Base-by-base conservation (phyloP, 768 basidiomycete genomes). In the Phlebiopsis flavidoalba region DNA sequence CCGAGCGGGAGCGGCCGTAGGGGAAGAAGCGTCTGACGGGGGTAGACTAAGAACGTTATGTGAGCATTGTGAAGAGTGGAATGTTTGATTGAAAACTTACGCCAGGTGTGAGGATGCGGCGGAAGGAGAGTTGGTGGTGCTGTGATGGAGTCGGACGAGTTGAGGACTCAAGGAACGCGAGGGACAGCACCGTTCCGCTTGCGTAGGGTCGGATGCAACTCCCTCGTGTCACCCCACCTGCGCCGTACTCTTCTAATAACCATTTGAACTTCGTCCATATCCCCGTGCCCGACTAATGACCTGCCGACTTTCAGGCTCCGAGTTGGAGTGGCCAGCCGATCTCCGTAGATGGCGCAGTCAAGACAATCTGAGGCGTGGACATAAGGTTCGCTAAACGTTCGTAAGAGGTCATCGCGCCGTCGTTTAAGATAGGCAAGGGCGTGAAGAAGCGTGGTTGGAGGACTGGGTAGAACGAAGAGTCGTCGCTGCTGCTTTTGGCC, bases 231-330 rank as follows among this genome's bases (percentile, higher is more conserved):
- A 11, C 51, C 53, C 61, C 61, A 62, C 45, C 46, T n/a, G 49
- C 3, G n/a, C 61, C 61, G 26, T 62, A 62, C 40, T 54, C 57
- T n/a, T 62, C 57, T 1, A 62, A 26, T 1, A 62, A 26, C 61
- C 61, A 62, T n/a, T n/a, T 37, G 24, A 0, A 62, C 57, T 22
- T 62, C 61, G 36, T 62, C 60, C 48, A 43, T 26, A 7, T 61
- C 55, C 3, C 21, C 60, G n/a, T 47, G n/a, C n/a, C 60, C 21
- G 26, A n/a, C 59, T 11, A 24, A 2, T 19, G 37, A 17, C 33
- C 51, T 22, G 19, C n/a, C 54, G 55, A 14, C 19, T 5, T 21
- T 22, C 14, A 12, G 53, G 22, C 19, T 12, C 24, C n/a, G 50
- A 5, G n/a, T 12, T 14, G 22, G 10, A 22, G 14, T 43, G 6